A percentile compares a stretch with the other conserved stretches of the same genome.
These are phyloP conservation scores for Rhodotorula sp. DNA, from an alignment of 1,284 basidiomycete genomes.

Conservation along the genomic window DNA sequence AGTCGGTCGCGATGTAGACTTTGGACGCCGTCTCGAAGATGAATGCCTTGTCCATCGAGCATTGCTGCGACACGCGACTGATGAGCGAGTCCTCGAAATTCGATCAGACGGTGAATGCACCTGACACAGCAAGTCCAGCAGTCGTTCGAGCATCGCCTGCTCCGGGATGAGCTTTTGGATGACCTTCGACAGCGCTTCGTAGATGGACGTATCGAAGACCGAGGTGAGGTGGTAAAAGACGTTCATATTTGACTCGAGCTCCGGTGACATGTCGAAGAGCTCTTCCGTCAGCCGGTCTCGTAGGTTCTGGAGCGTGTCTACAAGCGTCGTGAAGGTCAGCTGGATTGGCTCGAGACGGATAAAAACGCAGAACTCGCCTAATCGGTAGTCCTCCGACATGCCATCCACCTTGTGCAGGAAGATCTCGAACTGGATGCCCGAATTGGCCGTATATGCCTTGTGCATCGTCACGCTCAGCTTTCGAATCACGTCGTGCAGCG, in stretches of 20 bases:
- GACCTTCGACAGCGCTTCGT: constrained; percentile 76
- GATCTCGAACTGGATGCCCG: constrained; percentile 77
- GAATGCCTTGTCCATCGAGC: constrained; percentile 86
- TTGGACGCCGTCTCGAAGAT: constrained; percentile 83
- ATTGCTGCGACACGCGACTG: constrained; percentile 59
- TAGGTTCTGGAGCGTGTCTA: constrained; percentile 86
- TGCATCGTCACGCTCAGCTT: constrained; percentile 46
- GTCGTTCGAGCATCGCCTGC: constrained; percentile 69
- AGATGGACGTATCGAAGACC: constrained; percentile 81
- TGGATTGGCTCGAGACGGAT: no score
- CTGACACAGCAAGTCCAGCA: constrained; percentile 76
- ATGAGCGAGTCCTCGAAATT: not conserved
- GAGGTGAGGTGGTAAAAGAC: constrained; percentile 76
- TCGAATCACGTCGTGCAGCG: constrained; percentile 46
- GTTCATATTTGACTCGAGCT: constrained; percentile 41
- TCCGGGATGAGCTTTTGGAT: constrained; percentile 65
- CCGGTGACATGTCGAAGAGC: constrained; percentile 63
- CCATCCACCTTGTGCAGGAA: constrained; percentile 97
- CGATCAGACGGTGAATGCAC: constrained; percentile 52
- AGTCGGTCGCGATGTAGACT: constrained; percentile 87
- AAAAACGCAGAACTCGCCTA: constrained; percentile 71
- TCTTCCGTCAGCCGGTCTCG: constrained; percentile 80
- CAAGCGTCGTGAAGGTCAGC: no score
- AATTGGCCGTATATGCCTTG: constrained; percentile 64
- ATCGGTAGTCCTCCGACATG: constrained; percentile 85